These are phyloP conservation scores for Mimosa bimucronata DNA, from an alignment of 306 rosid genomes.

Conservation along the genomic window DNA sequence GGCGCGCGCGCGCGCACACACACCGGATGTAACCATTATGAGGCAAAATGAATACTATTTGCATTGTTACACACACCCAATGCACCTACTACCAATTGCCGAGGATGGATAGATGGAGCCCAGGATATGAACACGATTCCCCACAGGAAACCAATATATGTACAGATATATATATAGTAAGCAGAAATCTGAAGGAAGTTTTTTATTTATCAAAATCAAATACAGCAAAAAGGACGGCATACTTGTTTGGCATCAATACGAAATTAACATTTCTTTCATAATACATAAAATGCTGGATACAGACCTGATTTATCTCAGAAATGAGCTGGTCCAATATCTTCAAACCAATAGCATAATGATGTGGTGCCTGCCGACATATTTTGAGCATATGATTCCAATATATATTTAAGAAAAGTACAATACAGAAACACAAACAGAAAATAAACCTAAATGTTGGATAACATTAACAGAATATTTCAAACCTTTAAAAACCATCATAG, in stretches of 20 bases:
- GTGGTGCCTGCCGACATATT: constrained; percentile 45
- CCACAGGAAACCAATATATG: neutral
- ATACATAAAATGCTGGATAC: constrained; percentile 29
- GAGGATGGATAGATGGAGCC: neutral
- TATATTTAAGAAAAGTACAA: constrained; percentile 23
- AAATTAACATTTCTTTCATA: constrained; percentile 17
- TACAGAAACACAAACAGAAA: neutral
- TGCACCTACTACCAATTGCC: constrained; percentile 10
- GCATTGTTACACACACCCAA: neutral
- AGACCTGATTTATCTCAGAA: constrained; percentile 61
- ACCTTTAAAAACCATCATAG: constrained; percentile 14
- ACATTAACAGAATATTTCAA: neutral
- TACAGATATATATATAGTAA: too few species aligned
- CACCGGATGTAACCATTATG: neutral
- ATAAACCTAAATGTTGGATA: constrained; percentile 7
- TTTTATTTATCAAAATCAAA: neutral
- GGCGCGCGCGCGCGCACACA: too few species aligned
- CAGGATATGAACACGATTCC: neutral
- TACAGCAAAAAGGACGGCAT: neutral
- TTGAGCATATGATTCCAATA: constrained; percentile 32
- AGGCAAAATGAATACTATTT: neutral
- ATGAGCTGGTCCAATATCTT: constrained; percentile 54
- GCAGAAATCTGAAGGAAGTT: neutral
- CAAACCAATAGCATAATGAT: constrained; percentile 57
- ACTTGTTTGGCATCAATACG: neutral